Base-by-base conservation (phyloP, 2,329 filamentous ascomycete species). In the Fusarium lateritium region DNA sequence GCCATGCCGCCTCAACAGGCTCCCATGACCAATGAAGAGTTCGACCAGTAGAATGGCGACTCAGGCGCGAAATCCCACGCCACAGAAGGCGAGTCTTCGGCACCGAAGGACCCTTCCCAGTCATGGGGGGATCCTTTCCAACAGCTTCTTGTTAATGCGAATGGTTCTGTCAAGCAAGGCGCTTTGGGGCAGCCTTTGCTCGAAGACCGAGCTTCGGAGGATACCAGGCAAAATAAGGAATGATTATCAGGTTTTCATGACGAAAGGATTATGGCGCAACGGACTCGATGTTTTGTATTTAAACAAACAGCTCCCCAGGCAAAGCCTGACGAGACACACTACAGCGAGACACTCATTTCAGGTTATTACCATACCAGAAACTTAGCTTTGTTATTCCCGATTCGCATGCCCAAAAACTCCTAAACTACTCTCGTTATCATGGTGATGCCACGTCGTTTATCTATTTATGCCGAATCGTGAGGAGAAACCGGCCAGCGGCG, bases 1-100 rank as follows among this genome's bases (percentile, higher is more conserved):
- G 83, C 89, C 66, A 93, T 97, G 87, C 90, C 92, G 73, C 88
- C 92, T 69, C 94, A 97, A 79, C 93, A 94, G 84, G 93, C 94
- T 45, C 78, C 80, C 42, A 83, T 84, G 79, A 74, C 80, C 7
- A 78, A 79, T 15, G 83, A 84, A 64, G 83, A 84, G 45, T 84
- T 84, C 62, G 82, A 83, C 57, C 82, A 78, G 53, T 64, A 65
- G 46, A 22, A 9, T 13, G 15, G 15, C 21, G 7, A 22, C 39
- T 42, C 19, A 42, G 34, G 8, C 14, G 34, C 34, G 17, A 17
- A n/a, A 36, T 10, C 9, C 10, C 10, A 10, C 9, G 28, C 28
- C 10, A 31, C 28, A 4, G 28, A 31, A 28, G 26, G 26, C 26
- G 8, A 28, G 19, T 19, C 19, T 19, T 19, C 19, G 19, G 19